phyloP scores from a whole-genome alignment of 2,329 filamentous ascomycete genomes.

The Ceratocystis cubensis region DNA sequence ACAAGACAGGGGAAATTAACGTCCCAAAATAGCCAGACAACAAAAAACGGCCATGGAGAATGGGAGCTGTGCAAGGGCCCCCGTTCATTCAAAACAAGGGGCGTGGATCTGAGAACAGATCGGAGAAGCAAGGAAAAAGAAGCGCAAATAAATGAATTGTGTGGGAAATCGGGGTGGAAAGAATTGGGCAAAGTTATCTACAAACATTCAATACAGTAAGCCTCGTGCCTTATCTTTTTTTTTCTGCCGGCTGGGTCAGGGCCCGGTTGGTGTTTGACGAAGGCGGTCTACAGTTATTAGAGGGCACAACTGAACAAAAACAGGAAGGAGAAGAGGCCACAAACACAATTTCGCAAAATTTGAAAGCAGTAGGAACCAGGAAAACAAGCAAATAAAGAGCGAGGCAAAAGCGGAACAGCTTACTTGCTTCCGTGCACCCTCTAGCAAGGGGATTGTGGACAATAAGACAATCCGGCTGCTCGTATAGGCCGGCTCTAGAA shows the following conservation, averaged over 20 bases:
- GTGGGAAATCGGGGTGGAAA: background rate
- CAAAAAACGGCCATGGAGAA: slow-evolving; percentile 2
- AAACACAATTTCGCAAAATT: background rate
- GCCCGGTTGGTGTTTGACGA: background rate
- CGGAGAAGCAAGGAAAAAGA: background rate
- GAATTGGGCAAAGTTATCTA: background rate
- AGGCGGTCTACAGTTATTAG: background rate
- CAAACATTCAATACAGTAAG: background rate
- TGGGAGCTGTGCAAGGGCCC: slow-evolving; percentile 8
- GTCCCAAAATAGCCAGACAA: slow-evolving; percentile 7
- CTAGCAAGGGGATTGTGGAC: background rate
- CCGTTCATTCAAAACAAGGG: slow-evolving; percentile 8
- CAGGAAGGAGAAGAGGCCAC: background rate
- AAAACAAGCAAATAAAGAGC: background rate
- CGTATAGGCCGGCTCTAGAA: background rate
- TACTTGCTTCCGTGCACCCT: background rate
- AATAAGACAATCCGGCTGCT: background rate
- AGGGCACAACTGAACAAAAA: background rate
- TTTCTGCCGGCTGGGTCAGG: background rate
- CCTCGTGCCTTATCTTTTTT: background rate
- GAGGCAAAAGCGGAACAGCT: background rate
- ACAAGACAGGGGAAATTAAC: slow-evolving; percentile 10
- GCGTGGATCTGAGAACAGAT: slow-evolving; percentile 7
- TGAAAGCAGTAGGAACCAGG: background rate
- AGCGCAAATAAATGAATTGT: background rate